phyloP scores from a whole-genome alignment of 1,284 basidiomycete genomes.

The Coriolopsis trogii region DNA sequence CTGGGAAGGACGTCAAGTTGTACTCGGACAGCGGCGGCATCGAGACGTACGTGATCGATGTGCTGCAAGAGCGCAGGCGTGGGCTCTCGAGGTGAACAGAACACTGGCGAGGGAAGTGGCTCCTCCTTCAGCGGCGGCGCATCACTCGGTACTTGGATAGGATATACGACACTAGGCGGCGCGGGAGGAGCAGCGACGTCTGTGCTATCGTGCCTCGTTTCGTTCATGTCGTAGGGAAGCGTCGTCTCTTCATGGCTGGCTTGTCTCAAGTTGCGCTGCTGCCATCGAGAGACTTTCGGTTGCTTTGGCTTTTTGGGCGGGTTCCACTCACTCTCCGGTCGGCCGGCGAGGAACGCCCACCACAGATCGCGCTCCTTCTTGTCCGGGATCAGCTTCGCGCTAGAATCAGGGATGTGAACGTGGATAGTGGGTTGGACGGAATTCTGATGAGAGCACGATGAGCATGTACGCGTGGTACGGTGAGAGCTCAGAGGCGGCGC shows the following conservation, averaged over 20 bases:
- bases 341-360: slow-evolving; percentile 77
- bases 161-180: no score
- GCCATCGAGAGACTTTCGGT: slow-evolving; percentile 27
- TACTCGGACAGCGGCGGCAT: slow-evolving; percentile 4
- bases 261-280: slow-evolving; percentile 20
- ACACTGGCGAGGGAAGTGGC: slow-evolving; percentile 3
- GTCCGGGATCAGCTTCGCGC: slow-evolving; percentile 56
- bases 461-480: neutral
- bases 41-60: slow-evolving; percentile 63
- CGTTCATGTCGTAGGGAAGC: slow-evolving; percentile 22
- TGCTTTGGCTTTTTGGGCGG: slow-evolving; percentile 47
- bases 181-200: no score
- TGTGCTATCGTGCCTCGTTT: slow-evolving; percentile 1
- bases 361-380: slow-evolving; percentile 70
- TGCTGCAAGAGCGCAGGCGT: slow-evolving; percentile 55
- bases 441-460: slow-evolving; percentile 53
- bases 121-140: slow-evolving; percentile 12
- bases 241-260: slow-evolving; percentile 36
- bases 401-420: slow-evolving; percentile 37
- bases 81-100: slow-evolving; percentile 47
- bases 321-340: slow-evolving; percentile 69
- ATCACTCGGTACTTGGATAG: no score
- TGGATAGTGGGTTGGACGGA: slow-evolving; percentile 60
- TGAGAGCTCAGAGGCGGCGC: neutral
- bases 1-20: slow-evolving; percentile 40